phyloP scores from a whole-genome alignment of 1,139 yeast genomes.

The Diutina rugosa region DNA sequence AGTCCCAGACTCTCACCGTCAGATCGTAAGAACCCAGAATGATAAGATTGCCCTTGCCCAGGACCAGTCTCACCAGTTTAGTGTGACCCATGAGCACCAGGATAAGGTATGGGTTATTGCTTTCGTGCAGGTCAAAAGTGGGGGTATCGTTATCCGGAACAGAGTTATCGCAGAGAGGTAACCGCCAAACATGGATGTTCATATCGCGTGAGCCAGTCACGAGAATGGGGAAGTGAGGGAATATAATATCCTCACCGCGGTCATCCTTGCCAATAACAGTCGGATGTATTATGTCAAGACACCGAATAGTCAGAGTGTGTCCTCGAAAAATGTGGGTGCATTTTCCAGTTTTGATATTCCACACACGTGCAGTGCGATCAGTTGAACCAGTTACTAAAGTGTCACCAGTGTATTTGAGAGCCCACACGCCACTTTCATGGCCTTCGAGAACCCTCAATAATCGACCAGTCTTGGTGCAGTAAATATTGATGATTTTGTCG shows the following conservation, averaged over 20 bases:
- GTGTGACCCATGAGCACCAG: conserved; percentile 77
- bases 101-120: conserved; percentile 57
- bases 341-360: conserved; percentile 67
- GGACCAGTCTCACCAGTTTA: conserved; percentile 76
- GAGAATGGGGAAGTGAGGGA: conserved; percentile 50
- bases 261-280: conserved; percentile 44
- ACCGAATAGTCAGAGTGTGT: conserved; percentile 86
- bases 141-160: conserved; percentile 21
- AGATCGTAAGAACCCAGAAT: conserved; percentile 89
- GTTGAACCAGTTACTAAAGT: conserved; percentile 84
- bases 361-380: conserved; percentile 80
- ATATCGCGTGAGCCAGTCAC: conserved; percentile 90
- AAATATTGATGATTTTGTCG: conserved; percentile 70
- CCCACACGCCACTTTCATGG: conserved; percentile 99
- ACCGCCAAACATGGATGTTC: conserved; percentile 78
- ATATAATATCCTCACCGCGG: conserved; percentile 50
- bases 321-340: conserved; percentile 85
- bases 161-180: conserved; percentile 35
- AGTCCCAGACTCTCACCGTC: conserved; percentile 87
- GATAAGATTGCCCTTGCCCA: conserved; percentile 75
- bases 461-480: conserved; percentile 64
- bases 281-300: conserved; percentile 74
- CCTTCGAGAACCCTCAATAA: conserved; percentile 62
- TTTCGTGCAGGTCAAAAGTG: conserved; percentile 25
- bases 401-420: conserved; percentile 77